phyloP scores from a whole-genome alignment of 108 stramenopile genomes.

The Conticribra weissflogii region DNA sequence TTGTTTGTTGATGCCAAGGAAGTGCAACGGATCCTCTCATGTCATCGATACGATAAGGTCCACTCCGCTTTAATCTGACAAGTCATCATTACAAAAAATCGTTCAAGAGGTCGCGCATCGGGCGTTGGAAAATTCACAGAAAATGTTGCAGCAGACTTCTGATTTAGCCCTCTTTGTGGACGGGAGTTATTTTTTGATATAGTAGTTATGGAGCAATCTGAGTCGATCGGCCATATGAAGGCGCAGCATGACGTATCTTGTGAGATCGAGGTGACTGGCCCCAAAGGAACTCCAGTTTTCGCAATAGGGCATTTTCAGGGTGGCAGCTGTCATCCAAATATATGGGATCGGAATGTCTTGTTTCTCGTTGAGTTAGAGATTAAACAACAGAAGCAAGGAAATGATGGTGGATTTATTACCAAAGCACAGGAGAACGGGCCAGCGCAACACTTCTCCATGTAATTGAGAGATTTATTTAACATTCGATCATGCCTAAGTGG shows the following conservation, averaged over 20 bases:
- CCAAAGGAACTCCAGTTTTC: not conserved
- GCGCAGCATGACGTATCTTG: not conserved
- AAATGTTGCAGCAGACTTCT: not conserved
- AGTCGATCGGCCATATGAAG: not conserved
- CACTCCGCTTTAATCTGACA: no score
- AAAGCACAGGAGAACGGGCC: not conserved
- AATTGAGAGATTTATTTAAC: not conserved
- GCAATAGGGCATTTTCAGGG: not conserved
- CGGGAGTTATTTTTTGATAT: not conserved
- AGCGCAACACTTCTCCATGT: not conserved
- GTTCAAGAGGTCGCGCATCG: no score
- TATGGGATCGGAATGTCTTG: not conserved
- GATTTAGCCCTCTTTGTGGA: not conserved
- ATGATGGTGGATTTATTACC: no score
- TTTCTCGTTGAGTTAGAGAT: not conserved
- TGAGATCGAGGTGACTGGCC: not conserved
- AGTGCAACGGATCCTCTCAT: no score
- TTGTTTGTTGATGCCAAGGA: no score
- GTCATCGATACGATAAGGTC: no score
- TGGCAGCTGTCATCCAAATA: not conserved
- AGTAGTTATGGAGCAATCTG: not conserved
- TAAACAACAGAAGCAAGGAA: not conserved
- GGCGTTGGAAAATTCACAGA: no score
- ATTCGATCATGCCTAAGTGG: not conserved
- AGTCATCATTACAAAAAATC: no score